Evolutionary conservation across 352 stramenopile species (phyloP).

Genomic region (Peronosclerospora sorghi): DNA sequence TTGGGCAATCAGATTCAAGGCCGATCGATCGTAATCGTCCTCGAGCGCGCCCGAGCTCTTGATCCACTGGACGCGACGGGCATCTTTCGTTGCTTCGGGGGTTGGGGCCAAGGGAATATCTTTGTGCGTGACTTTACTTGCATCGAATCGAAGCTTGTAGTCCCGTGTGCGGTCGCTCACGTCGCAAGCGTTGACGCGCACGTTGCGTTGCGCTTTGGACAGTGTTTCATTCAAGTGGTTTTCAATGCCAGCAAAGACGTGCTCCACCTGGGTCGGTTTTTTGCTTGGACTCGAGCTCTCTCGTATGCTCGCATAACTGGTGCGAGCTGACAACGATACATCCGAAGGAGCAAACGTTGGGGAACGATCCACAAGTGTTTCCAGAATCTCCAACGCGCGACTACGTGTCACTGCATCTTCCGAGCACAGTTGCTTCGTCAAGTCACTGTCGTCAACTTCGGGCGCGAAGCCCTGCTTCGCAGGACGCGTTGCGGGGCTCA

Average conservation of each 20-base stretch:
- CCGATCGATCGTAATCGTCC: constrained; percentile 31
- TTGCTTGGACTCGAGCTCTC: constrained; percentile 6
- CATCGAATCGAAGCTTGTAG: constrained; percentile 38
- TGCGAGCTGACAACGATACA: neutral
- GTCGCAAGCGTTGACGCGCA: neutral
- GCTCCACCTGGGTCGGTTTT: constrained; percentile 17
- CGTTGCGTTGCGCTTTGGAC: neutral
- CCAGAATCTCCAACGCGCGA: constrained; percentile 34
- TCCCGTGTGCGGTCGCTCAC: constrained; percentile 10
- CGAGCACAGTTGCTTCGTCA: constrained; percentile 31
- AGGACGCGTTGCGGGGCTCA: neutral
- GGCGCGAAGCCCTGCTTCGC: constrained; percentile 12
- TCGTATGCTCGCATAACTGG: constrained; percentile 1
- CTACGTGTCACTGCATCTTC: constrained; percentile 28
- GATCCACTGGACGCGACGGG: constrained; percentile 29
- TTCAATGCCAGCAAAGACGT: neutral
- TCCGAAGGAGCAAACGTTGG: constrained; percentile 13
- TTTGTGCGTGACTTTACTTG: constrained; percentile 11
- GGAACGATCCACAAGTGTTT: constrained; percentile 20
- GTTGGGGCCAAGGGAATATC: constrained; percentile 39
- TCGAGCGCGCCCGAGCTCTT: constrained; percentile 30
- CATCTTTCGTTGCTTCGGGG: constrained; percentile 29
- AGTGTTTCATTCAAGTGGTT: neutral
- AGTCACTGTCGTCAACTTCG: constrained; percentile 13
- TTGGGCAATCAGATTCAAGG: constrained; percentile 47